These are phyloP conservation scores for Coemansia erecta DNA, from an alignment of 192 early-diverging fungal species.

Conservation along the genomic window DNA sequence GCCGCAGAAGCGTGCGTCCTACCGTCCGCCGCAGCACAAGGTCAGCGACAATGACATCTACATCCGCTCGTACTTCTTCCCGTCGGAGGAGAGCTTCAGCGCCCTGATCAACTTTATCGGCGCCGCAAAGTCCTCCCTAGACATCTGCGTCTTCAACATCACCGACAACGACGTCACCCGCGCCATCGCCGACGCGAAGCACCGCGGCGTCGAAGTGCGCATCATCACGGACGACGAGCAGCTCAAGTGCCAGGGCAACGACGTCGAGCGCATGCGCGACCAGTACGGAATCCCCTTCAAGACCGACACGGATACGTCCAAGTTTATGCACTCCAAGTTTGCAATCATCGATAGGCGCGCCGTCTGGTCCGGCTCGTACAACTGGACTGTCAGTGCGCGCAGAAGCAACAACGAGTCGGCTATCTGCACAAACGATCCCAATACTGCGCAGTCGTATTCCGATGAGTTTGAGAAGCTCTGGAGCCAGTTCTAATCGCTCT, in stretches of 20 bases:
- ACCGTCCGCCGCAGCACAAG: constrained; percentile 15
- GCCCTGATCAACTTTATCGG: constrained; percentile 55
- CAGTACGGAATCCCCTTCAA: constrained; percentile 54
- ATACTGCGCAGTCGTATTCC: constrained; percentile 58
- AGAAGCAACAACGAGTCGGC: constrained; percentile 68
- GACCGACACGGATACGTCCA: constrained; percentile 44
- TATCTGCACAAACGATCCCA: constrained; percentile 62
- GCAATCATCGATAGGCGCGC: constrained; percentile 58
- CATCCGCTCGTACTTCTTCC: constrained; percentile 58
- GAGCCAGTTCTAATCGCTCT: constrained; percentile 52
- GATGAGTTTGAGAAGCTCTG: constrained; percentile 64
- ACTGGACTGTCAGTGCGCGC: constrained; percentile 57
- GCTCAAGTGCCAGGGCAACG: constrained; percentile 57
- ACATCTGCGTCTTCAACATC: constrained; percentile 72
- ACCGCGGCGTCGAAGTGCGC: constrained; percentile 57
- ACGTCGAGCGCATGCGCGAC: constrained; percentile 54
- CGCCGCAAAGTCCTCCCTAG: constrained; percentile 58
- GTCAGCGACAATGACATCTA: constrained; percentile 20
- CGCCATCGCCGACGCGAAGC: constrained; percentile 60
- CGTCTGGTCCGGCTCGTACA: constrained; percentile 61
- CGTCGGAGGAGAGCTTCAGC: constrained; percentile 60
- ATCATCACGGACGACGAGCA: constrained; percentile 74
- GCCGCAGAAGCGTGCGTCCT: constrained; percentile 11
- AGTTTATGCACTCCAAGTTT: constrained; percentile 75
- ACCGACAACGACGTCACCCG: constrained; percentile 71